Conservation (phyloP, 306 rosid species). For the Crotalaria pallida region DNA sequence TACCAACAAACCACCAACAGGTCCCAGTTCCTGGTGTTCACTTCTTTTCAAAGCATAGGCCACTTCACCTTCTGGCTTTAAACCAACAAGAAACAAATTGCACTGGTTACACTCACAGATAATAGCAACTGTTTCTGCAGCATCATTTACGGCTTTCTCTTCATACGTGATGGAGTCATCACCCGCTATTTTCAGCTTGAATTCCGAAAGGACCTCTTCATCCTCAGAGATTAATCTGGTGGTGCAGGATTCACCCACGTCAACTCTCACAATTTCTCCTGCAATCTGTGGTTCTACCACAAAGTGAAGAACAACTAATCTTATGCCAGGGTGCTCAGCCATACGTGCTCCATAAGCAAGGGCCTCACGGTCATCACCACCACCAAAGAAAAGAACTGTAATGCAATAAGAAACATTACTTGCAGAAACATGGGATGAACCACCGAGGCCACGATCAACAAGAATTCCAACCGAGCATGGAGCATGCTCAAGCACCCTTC, state of each 20-base stretch:
- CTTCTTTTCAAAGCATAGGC: constrained; percentile 17
- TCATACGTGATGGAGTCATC: constrained; percentile 42
- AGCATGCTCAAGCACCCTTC: constrained; percentile 64
- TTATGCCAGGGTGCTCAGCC: constrained; percentile 92
- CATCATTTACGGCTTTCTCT: constrained; percentile 35
- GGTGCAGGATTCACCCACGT: constrained; percentile 25
- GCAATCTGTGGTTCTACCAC: constrained; percentile 21
- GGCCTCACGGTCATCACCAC: constrained; percentile 79
- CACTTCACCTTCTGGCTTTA: constrained; percentile 32
- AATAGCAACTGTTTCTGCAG: constrained; percentile 33
- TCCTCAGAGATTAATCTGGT: constrained; percentile 27
- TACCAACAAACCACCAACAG: constrained; percentile 45
- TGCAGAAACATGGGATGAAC: constrained; percentile 58
- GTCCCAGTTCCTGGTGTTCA: constrained; percentile 35
- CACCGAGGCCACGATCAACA: constrained; percentile 87
- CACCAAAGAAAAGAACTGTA: constrained; percentile 74
- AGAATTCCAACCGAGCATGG: constrained; percentile 81
- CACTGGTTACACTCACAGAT: constrained; percentile 33
- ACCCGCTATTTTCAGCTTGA: constrained; percentile 26
- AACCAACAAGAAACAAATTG: constrained; percentile 57
- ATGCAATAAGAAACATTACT: constrained; percentile 59
- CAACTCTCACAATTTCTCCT: constrained; percentile 36
- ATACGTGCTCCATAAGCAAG: constrained; percentile 67
- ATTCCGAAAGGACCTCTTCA: constrained; percentile 38
- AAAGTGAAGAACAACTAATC: constrained; percentile 48